phyloP scores from a whole-genome alignment of 2,329 filamentous ascomycete species.

The Phaeosphaeriaceae sp. region DNA sequence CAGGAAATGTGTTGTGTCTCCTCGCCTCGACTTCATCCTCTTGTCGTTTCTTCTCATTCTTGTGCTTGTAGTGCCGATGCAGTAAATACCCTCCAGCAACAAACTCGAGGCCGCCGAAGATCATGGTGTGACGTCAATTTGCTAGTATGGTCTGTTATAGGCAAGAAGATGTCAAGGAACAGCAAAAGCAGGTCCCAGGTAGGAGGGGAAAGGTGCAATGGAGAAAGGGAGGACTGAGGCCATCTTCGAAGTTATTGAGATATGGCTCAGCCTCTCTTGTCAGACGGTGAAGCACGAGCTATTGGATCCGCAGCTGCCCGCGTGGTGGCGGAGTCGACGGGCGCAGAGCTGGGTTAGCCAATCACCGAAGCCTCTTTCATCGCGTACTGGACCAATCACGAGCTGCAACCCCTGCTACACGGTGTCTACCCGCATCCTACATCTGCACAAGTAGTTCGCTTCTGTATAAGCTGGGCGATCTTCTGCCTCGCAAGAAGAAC shows the following conservation, averaged over 20 bases:
- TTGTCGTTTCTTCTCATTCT: conserved; percentile 39
- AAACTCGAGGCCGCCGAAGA: conserved; percentile 48
- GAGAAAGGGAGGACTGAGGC: conserved; percentile 22
- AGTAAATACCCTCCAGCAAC: conserved; percentile 44
- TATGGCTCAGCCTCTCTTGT: conserved; percentile 31
- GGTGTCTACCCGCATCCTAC: not conserved
- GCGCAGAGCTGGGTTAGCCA: conserved; percentile 12
- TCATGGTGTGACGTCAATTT: conserved; percentile 38
- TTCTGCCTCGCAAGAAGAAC: not conserved
- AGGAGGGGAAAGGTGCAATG: conserved; percentile 1
- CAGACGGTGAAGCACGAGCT: conserved; percentile 18
- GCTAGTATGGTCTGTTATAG: not conserved
- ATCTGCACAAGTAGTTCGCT: not conserved
- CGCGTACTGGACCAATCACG: not conserved
- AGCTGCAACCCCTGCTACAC: not conserved
- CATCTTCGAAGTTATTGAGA: conserved; percentile 9
- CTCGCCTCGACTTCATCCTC: conserved; percentile 32
- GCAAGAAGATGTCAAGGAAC: not conserved
- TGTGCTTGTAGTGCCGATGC: conserved; percentile 45
- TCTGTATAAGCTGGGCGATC: not conserved
- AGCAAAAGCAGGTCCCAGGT: conserved; percentile 1
- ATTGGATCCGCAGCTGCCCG: conserved; percentile 11
- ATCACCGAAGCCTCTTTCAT: conserved; percentile 10
- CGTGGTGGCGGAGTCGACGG: conserved; percentile 32
- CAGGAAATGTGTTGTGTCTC: conserved; percentile 39